Evolutionary conservation across 352 stramenopile genomes (phyloP).

Genomic region (Saprolegnia parasitica): DNA sequence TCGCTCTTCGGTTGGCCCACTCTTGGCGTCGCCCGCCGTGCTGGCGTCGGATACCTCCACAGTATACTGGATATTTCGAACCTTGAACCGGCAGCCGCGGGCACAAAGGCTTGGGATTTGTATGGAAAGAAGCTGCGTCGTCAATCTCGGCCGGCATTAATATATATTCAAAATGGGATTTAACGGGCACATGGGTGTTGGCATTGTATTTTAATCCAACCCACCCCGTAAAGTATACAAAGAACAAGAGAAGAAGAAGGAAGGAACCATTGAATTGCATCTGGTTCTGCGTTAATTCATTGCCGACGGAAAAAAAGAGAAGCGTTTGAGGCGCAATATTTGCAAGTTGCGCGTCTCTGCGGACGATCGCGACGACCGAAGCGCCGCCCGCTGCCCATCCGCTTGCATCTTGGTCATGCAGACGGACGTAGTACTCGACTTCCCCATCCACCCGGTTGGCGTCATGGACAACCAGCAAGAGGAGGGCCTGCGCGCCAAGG

Average conservation of each 20-base stretch:
- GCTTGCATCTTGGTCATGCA: slow-evolving; percentile 17
- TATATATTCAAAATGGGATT: too few species aligned
- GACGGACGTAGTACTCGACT: neutral
- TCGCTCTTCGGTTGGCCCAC: too few species aligned
- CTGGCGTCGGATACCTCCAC: too few species aligned
- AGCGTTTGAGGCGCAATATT: neutral
- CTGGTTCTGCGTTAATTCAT: neutral
- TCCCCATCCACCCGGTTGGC: neutral
- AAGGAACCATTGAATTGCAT: neutral
- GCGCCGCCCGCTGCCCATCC: too few species aligned
- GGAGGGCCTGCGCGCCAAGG: neutral
- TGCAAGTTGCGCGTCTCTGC: neutral
- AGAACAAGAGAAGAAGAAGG: neutral
- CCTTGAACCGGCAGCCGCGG: too few species aligned
- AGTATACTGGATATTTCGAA: too few species aligned
- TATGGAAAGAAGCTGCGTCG: neutral
- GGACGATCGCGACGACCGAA: neutral
- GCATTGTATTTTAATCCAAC: neutral
- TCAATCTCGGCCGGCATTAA: too few species aligned
- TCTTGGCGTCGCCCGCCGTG: too few species aligned
- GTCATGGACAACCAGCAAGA: neutral
- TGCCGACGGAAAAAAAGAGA: neutral
- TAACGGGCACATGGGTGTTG: too few species aligned
- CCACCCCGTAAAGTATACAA: neutral
- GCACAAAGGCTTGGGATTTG: neutral